Percentiles rank a stretch among this genome's conserved stretches.
These are phyloP conservation scores for Neonectria coccinea DNA, from an alignment of 2,329 filamentous ascomycete species.

Conservation along the genomic window DNA sequence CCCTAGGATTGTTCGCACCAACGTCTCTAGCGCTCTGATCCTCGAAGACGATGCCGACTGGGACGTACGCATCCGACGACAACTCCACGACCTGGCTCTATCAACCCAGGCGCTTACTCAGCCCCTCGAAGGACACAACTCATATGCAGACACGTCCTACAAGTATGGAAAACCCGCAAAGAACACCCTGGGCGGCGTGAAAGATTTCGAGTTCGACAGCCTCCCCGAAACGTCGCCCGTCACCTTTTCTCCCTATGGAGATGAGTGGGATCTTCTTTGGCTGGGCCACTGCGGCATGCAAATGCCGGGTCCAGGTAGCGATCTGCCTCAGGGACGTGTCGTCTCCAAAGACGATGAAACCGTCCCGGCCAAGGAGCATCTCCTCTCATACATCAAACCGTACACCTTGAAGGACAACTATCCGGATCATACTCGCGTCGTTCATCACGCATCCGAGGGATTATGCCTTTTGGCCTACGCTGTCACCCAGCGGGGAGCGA, in stretches of 20 bases:
- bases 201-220: constrained; percentile 31
- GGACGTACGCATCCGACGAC: constrained; percentile 63
- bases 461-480: constrained; percentile 59
- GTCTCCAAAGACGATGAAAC: constrained; percentile 51
- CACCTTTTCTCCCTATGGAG: constrained; percentile 58
- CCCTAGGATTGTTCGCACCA: constrained; percentile 57
- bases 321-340: constrained; percentile 47
- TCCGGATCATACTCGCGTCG: constrained; percentile 57
- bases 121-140: constrained; percentile 34
- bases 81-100: constrained; percentile 57
- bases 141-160: constrained; percentile 44
- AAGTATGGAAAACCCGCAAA: constrained; percentile 25
- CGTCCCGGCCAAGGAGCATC: constrained; percentile 49
- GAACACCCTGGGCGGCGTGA: neutral
- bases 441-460: constrained; percentile 56
- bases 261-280: constrained; percentile 65
- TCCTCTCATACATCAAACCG: constrained; percentile 51
- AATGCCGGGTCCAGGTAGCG: constrained; percentile 39
- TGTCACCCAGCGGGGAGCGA: constrained; percentile 58
- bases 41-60: constrained; percentile 70
- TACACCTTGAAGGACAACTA: constrained; percentile 51
- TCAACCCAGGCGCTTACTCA: constrained; percentile 52
- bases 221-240: constrained; percentile 37
- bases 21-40: constrained; percentile 61
- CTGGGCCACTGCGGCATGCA: constrained; percentile 60